A percentile compares a stretch with the other conserved stretches of the same genome.
phyloP scores from a whole-genome alignment of 2,329 filamentous ascomycete genomes.

The Stagonosporopsis chrysanthemi region DNA sequence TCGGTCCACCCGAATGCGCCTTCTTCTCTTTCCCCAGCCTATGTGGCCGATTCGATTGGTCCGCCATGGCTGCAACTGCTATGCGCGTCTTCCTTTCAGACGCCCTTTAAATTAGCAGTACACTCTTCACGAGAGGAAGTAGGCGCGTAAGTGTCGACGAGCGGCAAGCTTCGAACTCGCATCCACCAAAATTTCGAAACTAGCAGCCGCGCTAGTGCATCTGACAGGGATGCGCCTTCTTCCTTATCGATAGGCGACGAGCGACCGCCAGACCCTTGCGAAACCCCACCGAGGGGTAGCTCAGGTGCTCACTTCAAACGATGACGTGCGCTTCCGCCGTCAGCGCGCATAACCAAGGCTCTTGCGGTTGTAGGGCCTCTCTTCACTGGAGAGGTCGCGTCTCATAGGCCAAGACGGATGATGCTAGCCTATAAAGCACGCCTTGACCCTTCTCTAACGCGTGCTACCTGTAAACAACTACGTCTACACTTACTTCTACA shows the following conservation, averaged over 20 bases:
- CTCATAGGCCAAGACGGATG: not conserved
- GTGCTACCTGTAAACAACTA: conserved; percentile 12
- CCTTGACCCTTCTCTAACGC: conserved; percentile 24
- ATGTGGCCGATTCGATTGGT: conserved; percentile 86
- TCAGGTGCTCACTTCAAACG: conserved; percentile 7
- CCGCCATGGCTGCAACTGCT: conserved; percentile 57
- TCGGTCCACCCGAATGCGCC: conserved; percentile 72
- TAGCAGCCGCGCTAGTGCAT: conserved; percentile 36
- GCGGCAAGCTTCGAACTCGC: conserved; percentile 17
- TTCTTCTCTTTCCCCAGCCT: conserved; percentile 90
- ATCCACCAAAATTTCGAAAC: conserved; percentile 43
- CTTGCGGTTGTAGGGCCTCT: conserved; percentile 15
- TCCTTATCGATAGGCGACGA: conserved; percentile 43
- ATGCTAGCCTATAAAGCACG: conserved; percentile 36
- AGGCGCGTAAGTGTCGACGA: conserved; percentile 12
- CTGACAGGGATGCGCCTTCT: conserved; percentile 31
- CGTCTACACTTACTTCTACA: not conserved
- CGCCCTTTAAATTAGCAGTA: not conserved
- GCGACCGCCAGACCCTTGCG: not conserved
- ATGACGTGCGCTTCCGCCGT: conserved; percentile 20
- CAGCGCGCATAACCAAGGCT: conserved; percentile 38
- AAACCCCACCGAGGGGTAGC: conserved; percentile 18
- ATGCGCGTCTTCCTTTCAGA: conserved; percentile 4
- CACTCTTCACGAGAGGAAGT: not conserved
- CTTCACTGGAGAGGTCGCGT: conserved; percentile 5